Percentiles rank a stretch among this genome's conserved stretches.
Conservation (phyloP, 1,284 basidiomycete genomes). For the Tilletia horrida region DNA sequence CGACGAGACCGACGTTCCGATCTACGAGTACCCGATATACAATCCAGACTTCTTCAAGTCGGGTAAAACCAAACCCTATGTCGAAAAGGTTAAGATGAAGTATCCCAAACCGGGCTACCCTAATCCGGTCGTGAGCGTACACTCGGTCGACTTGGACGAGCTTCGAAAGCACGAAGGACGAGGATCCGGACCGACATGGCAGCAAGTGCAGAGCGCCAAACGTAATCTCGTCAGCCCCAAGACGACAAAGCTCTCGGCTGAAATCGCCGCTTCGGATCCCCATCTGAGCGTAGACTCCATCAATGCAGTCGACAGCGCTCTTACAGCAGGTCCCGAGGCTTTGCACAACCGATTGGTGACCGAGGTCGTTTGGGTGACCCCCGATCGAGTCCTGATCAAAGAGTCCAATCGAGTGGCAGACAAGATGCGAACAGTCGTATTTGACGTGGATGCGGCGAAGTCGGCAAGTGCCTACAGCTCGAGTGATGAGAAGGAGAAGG, state of each 20-base stretch:
- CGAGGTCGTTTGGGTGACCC: constrained; percentile 81
- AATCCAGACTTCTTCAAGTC: constrained; percentile 59
- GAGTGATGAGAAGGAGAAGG: constrained; percentile 31
- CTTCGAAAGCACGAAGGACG: background rate
- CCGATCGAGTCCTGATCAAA: constrained; percentile 72
- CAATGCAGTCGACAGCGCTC: constrained; percentile 55
- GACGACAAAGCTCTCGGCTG: background rate
- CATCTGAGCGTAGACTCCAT: constrained; percentile 25
- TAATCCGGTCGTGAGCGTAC: constrained; percentile 81
- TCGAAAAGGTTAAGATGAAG: constrained; percentile 39
- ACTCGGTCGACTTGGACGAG: constrained; percentile 58
- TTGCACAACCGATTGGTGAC: constrained; percentile 69
- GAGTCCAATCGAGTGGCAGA: constrained; percentile 66
- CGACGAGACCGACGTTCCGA: constrained; percentile 82
- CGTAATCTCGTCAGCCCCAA: constrained; percentile 19
- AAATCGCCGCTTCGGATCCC: background rate
- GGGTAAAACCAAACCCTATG: constrained; percentile 41
- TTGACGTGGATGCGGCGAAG: constrained; percentile 24
- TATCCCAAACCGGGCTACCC: constrained; percentile 73
- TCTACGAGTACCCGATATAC: constrained; percentile 83
- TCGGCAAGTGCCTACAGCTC: background rate
- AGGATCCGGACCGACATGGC: background rate
- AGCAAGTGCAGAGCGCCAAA: constrained; percentile 22
- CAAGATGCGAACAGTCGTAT: constrained; percentile 35
- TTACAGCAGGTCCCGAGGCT: constrained; percentile 59